Base-by-base conservation (phyloP, 2,329 filamentous ascomycete species). In the Trichoderma semiorbis region DNA sequence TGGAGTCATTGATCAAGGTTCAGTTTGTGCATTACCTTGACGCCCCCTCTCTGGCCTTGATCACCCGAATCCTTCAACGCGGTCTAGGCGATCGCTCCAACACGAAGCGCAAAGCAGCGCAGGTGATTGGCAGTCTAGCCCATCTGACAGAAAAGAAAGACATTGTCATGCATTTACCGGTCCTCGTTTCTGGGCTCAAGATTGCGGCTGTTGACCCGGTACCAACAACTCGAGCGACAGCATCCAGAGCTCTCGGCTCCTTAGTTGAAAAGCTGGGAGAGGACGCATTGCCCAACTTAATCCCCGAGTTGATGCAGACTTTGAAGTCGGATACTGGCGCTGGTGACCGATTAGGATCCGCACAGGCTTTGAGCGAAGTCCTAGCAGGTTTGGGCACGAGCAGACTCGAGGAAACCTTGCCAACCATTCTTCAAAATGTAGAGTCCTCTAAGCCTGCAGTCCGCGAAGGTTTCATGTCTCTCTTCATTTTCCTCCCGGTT, bases 21-120 rank as follows among this genome's bases (percentile, higher is more conserved):
- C 94, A 94, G 63, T 99, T 99, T 79, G 91, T 98, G 16, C 96
- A 99, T 83, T 99, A 98, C 79, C 88, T 99, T n/a, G 96, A 99
- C 81, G 93, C 97, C 1, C 96, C 96, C 6, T 99, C 97, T 2
- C 86, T 99, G 77, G 96, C 96, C 24, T 88, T 99, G 68, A 94
- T 99, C 74, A 97, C 96, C 61, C 93, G 96, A 74, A 98, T 99
- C 76, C 86, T 99, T 43, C 95, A 99, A 82, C 93, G 97, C 79
- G 96, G 96, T 72, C 85, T 99, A 53, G 90, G 90, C 70, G 96
- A 98, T 79, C 89, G 97, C 63, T 99, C 97, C 71, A 93, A 92
- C 74, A 99, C 96, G 11, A 99, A 99, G 84, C 90, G 95, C 76
- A 99, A 99, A 83, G 93, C 97, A 68, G 91, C 96, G 2, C 96